Evolutionary conservation across 164 flowering plant species (phyloP).

Genomic region (Houttuynia cordata): DNA sequence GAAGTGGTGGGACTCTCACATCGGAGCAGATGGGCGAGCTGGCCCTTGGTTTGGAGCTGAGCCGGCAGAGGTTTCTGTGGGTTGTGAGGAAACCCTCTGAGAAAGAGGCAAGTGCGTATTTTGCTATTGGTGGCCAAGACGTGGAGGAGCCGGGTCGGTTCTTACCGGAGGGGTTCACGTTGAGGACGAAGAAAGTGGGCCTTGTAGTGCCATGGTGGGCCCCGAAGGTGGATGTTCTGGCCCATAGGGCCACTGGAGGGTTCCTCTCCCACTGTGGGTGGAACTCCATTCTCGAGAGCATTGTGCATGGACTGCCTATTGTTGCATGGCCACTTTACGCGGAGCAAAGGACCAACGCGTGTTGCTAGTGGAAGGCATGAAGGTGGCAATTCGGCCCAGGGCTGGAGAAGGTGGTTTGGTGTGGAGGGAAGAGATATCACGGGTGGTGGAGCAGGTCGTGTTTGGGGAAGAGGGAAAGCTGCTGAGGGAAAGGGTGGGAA

Average conservation of each 20-base stretch:
- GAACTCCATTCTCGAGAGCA: slow-evolving; percentile 64
- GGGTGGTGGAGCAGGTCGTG: slow-evolving; percentile 30
- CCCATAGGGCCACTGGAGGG: slow-evolving; percentile 10
- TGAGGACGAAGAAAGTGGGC: slow-evolving; percentile 12
- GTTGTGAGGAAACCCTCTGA: too few species aligned
- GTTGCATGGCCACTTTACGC: slow-evolving; percentile 76
- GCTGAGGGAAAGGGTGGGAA: slow-evolving; percentile 3
- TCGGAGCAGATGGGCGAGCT: too few species aligned
- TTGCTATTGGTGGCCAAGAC: too few species aligned
- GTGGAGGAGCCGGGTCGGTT: slow-evolving; percentile 11
- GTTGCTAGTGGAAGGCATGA: slow-evolving; percentile 31
- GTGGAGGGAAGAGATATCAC: slow-evolving; percentile 29
- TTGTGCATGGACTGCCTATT: slow-evolving; percentile 47
- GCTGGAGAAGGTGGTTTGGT: slow-evolving; percentile 28
- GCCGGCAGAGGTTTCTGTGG: too few species aligned
- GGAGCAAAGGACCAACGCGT: slow-evolving; percentile 63
- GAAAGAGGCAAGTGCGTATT: too few species aligned
- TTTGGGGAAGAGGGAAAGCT: slow-evolving; percentile 26
- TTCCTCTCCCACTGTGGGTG: slow-evolving; percentile 41
- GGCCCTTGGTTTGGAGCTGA: too few species aligned
- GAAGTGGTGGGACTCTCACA: too few species aligned
- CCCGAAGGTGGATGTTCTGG: slow-evolving; percentile 9
- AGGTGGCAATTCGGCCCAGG: slow-evolving; percentile 35
- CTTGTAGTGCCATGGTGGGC: slow-evolving; percentile 21
- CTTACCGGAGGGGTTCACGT: slow-evolving; percentile 21